Percentiles rank a stretch among this genome's conserved stretches.
phyloP scores from a whole-genome alignment of 768 basidiomycete species.

The Tulasnella sp. region DNA sequence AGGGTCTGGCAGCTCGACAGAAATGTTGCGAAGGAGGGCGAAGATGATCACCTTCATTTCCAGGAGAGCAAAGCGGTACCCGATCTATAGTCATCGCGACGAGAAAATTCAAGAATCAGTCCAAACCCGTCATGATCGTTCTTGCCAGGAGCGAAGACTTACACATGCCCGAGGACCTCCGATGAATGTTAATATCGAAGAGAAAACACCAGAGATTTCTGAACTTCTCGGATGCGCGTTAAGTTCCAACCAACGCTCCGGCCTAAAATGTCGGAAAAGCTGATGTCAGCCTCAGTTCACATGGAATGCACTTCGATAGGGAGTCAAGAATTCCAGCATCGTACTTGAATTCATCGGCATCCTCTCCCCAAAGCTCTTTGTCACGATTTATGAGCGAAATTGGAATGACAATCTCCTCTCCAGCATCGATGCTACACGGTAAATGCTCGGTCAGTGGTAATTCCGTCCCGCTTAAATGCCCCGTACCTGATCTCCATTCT shows the following conservation, averaged over 20 bases:
- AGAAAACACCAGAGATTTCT: constrained; percentile 20
- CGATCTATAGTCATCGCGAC: neutral
- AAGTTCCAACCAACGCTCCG: constrained; percentile 31
- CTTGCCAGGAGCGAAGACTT: constrained; percentile 37
- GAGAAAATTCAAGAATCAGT: neutral
- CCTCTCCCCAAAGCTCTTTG: constrained; percentile 56
- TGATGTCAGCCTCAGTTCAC: neutral
- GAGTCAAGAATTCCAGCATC: too few species aligned
- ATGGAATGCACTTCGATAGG: neutral
- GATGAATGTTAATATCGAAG: constrained; percentile 21
- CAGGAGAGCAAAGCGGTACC: constrained; percentile 20
- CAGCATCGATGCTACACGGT: constrained; percentile 31
- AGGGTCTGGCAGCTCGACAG: constrained; percentile 52
- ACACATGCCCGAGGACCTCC: constrained; percentile 27
- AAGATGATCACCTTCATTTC: constrained; percentile 46
- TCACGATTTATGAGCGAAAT: constrained; percentile 52
- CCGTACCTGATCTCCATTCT: constrained; percentile 4
- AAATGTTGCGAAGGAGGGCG: constrained; percentile 48
- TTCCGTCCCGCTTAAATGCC: neutral
- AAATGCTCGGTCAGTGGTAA: neutral
- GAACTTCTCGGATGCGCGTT: neutral
- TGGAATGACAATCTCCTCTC: constrained; percentile 45
- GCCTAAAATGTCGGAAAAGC: neutral
- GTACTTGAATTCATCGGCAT: constrained; percentile 60
- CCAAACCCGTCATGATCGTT: constrained; percentile 39